These are phyloP conservation scores for Kazachstania africana DNA, from an alignment of 805 yeast species.

Conservation along the genomic window DNA sequence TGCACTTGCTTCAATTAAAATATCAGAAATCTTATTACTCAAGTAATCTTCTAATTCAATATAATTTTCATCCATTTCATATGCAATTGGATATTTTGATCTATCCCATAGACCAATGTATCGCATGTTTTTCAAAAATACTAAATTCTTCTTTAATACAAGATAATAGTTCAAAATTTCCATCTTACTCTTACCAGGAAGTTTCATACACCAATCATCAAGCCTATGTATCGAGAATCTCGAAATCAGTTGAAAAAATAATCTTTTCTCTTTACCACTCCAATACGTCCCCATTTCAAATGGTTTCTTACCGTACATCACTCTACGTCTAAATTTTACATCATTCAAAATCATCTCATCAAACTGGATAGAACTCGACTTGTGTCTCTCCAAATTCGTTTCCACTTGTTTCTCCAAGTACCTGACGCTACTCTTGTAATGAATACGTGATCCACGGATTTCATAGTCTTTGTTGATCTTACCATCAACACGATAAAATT, in stretches of 20 bases:
- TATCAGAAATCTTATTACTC: slow-evolving; percentile 3
- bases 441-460: slow-evolving; percentile 4
- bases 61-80: slow-evolving; percentile 22
- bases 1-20: neutral
- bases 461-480: slow-evolving; percentile 1
- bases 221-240: slow-evolving; percentile 23
- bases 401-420: slow-evolving; percentile 2
- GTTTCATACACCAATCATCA: slow-evolving; percentile 17
- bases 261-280: slow-evolving; percentile 20
- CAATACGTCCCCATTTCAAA: slow-evolving; percentile 17
- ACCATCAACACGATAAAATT: slow-evolving; percentile 1
- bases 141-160: slow-evolving; percentile 13
- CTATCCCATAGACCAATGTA: slow-evolving; percentile 12
- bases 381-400: neutral
- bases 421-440: slow-evolving; percentile 1
- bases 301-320: slow-evolving; percentile 2
- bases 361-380: neutral
- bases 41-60: slow-evolving; percentile 18
- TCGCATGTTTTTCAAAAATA: slow-evolving; percentile 6
- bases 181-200: slow-evolving; percentile 16
- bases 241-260: slow-evolving; percentile 20
- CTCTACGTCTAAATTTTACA: slow-evolving; percentile 5
- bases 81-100: slow-evolving; percentile 23
- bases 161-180: slow-evolving; percentile 20
- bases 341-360: neutral